Base-by-base conservation (phyloP, 805 yeast genomes). In the Wickerhamiella kazuoi region DNA sequence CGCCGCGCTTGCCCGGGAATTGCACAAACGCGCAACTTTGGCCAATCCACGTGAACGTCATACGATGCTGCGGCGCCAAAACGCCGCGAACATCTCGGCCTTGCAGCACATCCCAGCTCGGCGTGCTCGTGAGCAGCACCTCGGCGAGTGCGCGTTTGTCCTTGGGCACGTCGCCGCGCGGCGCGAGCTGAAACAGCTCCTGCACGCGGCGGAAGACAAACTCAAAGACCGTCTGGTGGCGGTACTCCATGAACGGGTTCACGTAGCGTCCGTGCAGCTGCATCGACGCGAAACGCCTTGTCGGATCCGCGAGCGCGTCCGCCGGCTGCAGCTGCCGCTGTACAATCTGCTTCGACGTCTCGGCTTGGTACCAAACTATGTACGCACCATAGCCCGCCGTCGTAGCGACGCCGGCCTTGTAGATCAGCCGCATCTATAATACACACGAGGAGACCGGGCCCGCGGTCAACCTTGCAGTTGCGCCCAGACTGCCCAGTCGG, bases 31-130 rank as follows among this genome's bases (percentile, higher is more conserved):
- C 70, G 56, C 95, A 84, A 41, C 90, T 78, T 55, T 87, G 97
- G 3, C 97, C 97, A 32, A 87, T 57, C 97, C 97, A 87, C 0
- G 95, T 83, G 50, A 78, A 70, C 2, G 79, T 65, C 48, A 80
- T 44, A 47, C 78, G 65, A 21, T 69, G 42, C 1, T 36, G 20
- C 2, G 34, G 34, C 13, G 41, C 44, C 1, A 42, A 44, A 1
- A 29, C 44, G 1, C 52, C 40, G 18, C 15, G 15, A 28, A 34
- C 32, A 5, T 36, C 30, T 14, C 32, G 15, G 2, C 36, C 40
- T 19, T 17, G 40, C 34, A 40, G 23, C 20, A 28, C 13, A 17
- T 67, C 69, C 33, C 67, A 52, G 46, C 69, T 68, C 0, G 95
- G 94, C 35, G 56, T 56, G 44, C 62, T 61, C 1, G 72, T 56